Base-by-base conservation (phyloP, 768 basidiomycete species). In the Russula sp. region DNA sequence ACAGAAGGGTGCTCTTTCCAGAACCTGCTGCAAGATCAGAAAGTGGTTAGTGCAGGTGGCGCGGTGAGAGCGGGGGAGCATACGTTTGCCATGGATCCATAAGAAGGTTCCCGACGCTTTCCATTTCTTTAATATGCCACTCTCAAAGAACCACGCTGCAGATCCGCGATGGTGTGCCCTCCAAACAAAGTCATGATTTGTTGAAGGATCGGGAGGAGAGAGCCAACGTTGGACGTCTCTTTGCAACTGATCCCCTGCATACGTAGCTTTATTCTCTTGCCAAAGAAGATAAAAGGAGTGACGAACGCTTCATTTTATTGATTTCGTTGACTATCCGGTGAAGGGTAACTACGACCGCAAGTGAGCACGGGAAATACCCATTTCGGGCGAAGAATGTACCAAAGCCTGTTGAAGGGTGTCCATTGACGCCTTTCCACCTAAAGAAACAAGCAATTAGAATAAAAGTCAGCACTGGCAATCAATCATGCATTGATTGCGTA, bases 291-390 rank as follows among this genome's bases (percentile, higher is more conserved):
- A 7, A 13, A 3, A 3, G 25, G 16, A n/a, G 34, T n/a, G 11
- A 58, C 57, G 16, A 42, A 58, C 57, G 57, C 41, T 58, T 47
- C 8, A 45, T n/a, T 16, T 58, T 41, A 16, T 58, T 58, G 5
- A 58, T 39, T 16, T 41, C 29, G 32, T 13, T 25, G 3, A 47
- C 14, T 13, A 36, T 49, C 10, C 41, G 13, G 20, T 39, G 36
- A 16, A 48, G 35, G 8, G 16, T 11, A 29, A 20, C 48, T 59
- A 10, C n/a, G 5, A 10, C 4, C 16, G 3, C 32, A 29, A 7
- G 18, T 49, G 4, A 18, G 48, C n/a, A 38, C 7, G 18, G 2
- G 25, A 3, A n/a, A 58, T 22, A 8, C 0, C 38, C 16, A 8
- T 6, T 11, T 29, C 6, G 32, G 10, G 25, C 4, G 29, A 4